Percentiles rank a stretch among this genome's conserved stretches.
Evolutionary conservation across 768 basidiomycete species (phyloP).

Genomic region (Trichaptum fuscoviolaceum): DNA sequence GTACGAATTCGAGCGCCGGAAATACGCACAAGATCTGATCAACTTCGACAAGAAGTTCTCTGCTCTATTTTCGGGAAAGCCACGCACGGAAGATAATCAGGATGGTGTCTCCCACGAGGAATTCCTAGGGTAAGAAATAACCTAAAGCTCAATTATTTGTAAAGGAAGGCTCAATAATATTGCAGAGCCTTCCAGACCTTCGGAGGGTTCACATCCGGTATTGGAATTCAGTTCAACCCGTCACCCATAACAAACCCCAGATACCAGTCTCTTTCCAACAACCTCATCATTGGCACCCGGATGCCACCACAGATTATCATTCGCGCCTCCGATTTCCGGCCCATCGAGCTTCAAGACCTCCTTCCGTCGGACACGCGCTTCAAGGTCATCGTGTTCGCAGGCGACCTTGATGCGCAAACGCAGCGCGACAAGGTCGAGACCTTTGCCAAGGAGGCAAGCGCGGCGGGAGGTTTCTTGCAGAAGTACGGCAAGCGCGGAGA

Average conservation of each 20-base stretch:
- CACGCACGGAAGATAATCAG: slow-evolving; percentile 39
- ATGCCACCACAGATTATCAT: slow-evolving; percentile 45
- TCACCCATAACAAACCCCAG: slow-evolving; percentile 38
- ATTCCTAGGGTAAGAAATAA: slow-evolving; percentile 36
- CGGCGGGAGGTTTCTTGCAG: slow-evolving; percentile 22
- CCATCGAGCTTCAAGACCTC: slow-evolving; percentile 49
- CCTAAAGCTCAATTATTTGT: slow-evolving; percentile 8
- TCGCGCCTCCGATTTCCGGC: slow-evolving; percentile 44
- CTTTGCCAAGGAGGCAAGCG: slow-evolving; percentile 30
- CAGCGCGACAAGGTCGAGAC: slow-evolving; percentile 26
- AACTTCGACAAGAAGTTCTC: slow-evolving; percentile 63
- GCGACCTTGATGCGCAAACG: slow-evolving; percentile 30
- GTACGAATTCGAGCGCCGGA: slow-evolving; percentile 66
- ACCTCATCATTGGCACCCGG: slow-evolving; percentile 47
- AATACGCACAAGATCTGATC: slow-evolving; percentile 69
- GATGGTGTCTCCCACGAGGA: slow-evolving; percentile 44
- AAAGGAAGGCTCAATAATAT: neutral
- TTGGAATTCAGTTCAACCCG: slow-evolving; percentile 46
- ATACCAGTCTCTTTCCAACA: slow-evolving; percentile 33
- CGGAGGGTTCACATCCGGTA: slow-evolving; percentile 50
- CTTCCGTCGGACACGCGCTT: slow-evolving; percentile 47
- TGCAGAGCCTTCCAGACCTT: slow-evolving; percentile 46
- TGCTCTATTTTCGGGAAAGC: slow-evolving; percentile 63
- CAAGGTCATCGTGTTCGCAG: slow-evolving; percentile 51
- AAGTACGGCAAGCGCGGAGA: slow-evolving; percentile 24